Evolutionary conservation across 805 yeast genomes (phyloP), one percentile per base, ranked within the genome.

Genomic region (Sungouiella blattae): DNA sequence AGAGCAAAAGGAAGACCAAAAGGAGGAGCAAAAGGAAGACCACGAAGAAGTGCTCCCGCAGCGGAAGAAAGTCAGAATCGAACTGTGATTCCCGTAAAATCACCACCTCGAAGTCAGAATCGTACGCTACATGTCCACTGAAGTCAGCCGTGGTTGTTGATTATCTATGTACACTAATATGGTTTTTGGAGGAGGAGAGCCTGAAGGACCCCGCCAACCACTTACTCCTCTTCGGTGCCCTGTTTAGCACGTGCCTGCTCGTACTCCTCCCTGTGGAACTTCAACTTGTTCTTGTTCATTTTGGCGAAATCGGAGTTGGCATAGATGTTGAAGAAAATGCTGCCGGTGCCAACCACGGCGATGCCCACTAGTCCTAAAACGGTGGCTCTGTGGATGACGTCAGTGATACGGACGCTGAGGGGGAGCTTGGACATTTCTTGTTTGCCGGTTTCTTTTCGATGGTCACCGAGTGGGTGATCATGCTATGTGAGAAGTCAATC

Each of bases 291-390:
- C 43, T 56, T 52, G 56, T 68, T 68, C 66, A 63, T 60, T 24
- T 49, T 50, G 32, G 71, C 67, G 47, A 48, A 68, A 46, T 68
- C 73, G 17, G 71, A 64, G 55, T 68, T 68, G 43, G 64, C 62
- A 50, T 60, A 68, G 18, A 68, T 37, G 47, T 68, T 68, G 53
- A 62, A 67, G 6, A 58, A 24, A 20, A 66, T 58, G 37, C 67
- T 50, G 20, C 71, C 71, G 16, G 60, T 29, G 11, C 71, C 73
- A 35, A 62, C 60, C 34, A 61, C 60, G 45, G 67, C 62, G 46
- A 67, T 56, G 3, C 73, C 72, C 18, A 49, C 40, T 26, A 49
- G 46, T 12, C 49, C 70, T 25, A 65, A 60, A 7, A 67, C 71
- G 5, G 71, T 53, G 24, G 62, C 44, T 53, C 73, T 61, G 50